Percentiles rank a stretch among this genome's conserved stretches.
phyloP scores from a whole-genome alignment of 2,329 filamentous ascomycete species.

The Beauveria sp. region DNA sequence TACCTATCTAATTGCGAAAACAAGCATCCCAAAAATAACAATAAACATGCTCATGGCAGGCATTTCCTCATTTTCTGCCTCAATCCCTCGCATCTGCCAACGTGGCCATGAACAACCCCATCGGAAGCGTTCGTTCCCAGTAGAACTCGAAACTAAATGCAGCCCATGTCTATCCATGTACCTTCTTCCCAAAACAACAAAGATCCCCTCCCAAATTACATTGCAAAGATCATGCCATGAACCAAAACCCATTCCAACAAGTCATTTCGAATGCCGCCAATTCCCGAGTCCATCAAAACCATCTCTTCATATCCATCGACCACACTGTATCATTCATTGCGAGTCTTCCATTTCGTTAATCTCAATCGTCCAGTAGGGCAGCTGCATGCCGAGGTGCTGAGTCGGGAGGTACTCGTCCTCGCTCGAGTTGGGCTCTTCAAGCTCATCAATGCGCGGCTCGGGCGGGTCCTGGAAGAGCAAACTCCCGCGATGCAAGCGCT shows the following conservation, averaged over 20 bases:
- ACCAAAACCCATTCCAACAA: neutral
- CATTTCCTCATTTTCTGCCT: neutral
- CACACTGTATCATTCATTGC: neutral
- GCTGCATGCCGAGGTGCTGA: constrained; percentile 37
- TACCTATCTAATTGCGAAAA: neutral
- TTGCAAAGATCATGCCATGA: neutral
- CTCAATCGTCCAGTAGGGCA: constrained; percentile 43
- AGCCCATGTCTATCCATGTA: neutral
- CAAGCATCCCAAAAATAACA: neutral
- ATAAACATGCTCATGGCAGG: neutral
- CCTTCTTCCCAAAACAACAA: neutral
- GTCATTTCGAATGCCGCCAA: neutral
- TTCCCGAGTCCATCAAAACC: neutral
- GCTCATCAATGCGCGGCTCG: constrained; percentile 43
- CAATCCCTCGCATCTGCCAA: neutral
- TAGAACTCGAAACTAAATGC: neutral
- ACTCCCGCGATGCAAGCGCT: constrained; percentile 39
- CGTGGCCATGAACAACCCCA: neutral
- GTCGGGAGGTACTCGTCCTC: constrained; percentile 36
- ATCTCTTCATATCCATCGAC: neutral
- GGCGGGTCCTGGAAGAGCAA: constrained; percentile 44
- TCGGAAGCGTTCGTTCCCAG: neutral
- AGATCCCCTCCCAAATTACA: neutral
- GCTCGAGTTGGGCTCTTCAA: constrained; percentile 44
- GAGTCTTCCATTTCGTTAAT: constrained; percentile 40